Evolutionary conservation across 2,329 filamentous ascomycete species (phyloP).

Genomic region (Penicillium sp.): DNA sequence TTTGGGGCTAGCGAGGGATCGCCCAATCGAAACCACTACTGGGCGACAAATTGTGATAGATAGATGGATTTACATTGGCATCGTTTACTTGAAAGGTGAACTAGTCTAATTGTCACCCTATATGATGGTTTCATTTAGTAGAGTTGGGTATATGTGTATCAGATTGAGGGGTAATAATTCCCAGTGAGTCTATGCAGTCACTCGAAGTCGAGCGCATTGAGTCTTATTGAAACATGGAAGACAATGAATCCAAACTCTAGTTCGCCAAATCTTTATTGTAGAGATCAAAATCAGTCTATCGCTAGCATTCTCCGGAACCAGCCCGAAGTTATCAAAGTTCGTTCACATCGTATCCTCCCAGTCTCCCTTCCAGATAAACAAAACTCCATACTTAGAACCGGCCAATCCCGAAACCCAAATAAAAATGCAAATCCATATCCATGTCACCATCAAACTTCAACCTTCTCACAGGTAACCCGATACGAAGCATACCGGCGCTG

Average conservation of each 20-base stretch:
- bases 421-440: not conserved
- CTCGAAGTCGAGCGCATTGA: too few species aligned
- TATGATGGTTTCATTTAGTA: too few species aligned
- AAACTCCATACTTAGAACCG: not conserved
- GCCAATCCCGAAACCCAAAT: not conserved
- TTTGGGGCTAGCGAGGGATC: not conserved
- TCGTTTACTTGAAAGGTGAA: not conserved
- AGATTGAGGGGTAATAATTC: not conserved
- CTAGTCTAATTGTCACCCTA: not conserved
- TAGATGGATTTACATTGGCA: not conserved
- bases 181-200: not conserved
- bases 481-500: slow-evolving; percentile 24
- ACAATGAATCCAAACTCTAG: not conserved
- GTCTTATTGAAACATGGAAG: too few species aligned
- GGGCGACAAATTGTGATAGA: not conserved
- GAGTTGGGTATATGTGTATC: not conserved
- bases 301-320: not conserved
- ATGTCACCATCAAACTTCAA: slow-evolving; percentile 1
- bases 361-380: not conserved
- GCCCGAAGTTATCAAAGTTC: not conserved
- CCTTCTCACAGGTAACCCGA: slow-evolving; percentile 22
- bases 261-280: not conserved
- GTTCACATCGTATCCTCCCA: not conserved
- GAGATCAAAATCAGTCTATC: not conserved
- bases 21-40: not conserved